Evolutionary conservation across 805 yeast genomes (phyloP), one percentile per base, ranked within the genome.

Genomic region (Starmerella asiatica): DNA sequence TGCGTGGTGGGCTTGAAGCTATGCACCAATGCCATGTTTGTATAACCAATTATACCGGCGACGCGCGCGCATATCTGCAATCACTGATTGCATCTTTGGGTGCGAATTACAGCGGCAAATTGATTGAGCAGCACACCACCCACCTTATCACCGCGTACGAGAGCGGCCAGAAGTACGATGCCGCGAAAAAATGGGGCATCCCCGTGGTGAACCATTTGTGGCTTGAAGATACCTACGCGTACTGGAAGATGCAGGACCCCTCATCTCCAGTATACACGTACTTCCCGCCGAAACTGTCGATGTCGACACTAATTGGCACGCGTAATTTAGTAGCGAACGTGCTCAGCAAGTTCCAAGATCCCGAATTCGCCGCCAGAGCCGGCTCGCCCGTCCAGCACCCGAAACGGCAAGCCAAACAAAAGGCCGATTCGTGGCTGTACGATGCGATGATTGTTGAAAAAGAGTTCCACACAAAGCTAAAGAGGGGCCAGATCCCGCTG

Each of bases 41-140:
- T 8, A 70, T 82, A 3, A 77, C 95, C 0, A 83, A 84, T 51
- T 85, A 81, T 54, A 71, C 79, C 18, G 96, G 96, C 0, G 91
- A 80, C 53, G 80, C 93, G 1, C 62, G 98, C 32, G 61, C 64
- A 29, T 88, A 83, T 51, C 59, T 91, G 27, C 74, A 76, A 39
- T 66, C 66, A 34, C 61, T 88, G 11, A 71, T 79, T 3, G 64
- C 64, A 17, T 65, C 78, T 0, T 55, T 83, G 51, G 96, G 97
- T 2, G 96, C 88, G 0, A 60, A 60, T 0, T 83, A 79, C 56
- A 77, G 93, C 1, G 71, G 71, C 38, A 72, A 80, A 0, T 65
- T 70, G 30, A 60, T 80, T 36, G 75, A 76, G 17, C 67, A 66
- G 35, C 67, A 68, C 8, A 82, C 83, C 50, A 77, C 93, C 4